Evolutionary conservation across 139 green algal species (phyloP).

Genomic region (Coelastrella sp.): DNA sequence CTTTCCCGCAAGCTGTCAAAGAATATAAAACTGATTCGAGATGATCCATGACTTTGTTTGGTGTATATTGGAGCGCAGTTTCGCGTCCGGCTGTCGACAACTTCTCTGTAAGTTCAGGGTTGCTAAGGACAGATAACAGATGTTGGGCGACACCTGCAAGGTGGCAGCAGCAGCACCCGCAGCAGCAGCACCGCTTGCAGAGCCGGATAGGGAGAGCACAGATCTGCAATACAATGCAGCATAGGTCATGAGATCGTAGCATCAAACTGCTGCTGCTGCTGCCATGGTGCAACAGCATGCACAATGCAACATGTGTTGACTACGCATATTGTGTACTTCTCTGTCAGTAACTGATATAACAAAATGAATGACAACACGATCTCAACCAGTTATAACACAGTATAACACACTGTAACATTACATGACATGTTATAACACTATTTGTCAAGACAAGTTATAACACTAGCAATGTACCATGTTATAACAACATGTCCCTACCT

Average conservation of each 20-base stretch:
- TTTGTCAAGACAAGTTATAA: too few species aligned
- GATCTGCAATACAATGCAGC: not conserved
- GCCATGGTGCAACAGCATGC: too few species aligned
- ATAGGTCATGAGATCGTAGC: not conserved
- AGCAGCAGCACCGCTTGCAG: constrained; percentile 26
- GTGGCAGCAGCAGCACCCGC: not conserved
- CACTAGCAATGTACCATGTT: too few species aligned
- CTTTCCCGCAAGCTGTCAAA: constrained; percentile 60
- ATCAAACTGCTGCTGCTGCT: not conserved
- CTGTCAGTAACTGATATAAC: too few species aligned
- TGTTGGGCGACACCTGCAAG: constrained; percentile 49
- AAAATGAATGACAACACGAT: too few species aligned
- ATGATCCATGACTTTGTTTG: constrained; percentile 44
- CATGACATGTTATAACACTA: too few species aligned
- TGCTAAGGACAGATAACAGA: constrained; percentile 55
- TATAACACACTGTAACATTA: too few species aligned
- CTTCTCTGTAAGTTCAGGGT: constrained; percentile 36
- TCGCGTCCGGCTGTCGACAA: constrained; percentile 47
- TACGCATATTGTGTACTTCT: not conserved
- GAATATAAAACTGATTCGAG: constrained; percentile 77
- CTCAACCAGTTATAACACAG: too few species aligned
- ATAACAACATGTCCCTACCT: not conserved
- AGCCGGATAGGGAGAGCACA: not conserved
- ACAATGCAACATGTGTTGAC: too few species aligned
- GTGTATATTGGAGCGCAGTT: constrained; percentile 60